Evolutionary conservation across 1,139 yeast species (phyloP).

Genomic region (Pichia sp.): DNA sequence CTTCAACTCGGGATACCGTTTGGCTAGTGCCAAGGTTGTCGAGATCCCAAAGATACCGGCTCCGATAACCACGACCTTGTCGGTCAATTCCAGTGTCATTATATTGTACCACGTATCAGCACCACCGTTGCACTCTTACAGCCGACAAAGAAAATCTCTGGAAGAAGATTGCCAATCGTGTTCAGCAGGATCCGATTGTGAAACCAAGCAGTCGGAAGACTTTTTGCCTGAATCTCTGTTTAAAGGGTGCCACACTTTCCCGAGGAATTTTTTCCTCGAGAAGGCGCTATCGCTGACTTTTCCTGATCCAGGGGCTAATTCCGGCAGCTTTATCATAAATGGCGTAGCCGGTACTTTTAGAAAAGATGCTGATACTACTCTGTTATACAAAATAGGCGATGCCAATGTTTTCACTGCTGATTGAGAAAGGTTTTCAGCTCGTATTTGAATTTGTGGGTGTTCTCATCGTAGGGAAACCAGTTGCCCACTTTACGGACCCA

Average conservation of each 20-base stretch:
- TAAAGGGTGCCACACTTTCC: neutral
- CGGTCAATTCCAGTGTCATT: conserved; percentile 36
- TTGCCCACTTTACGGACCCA: conserved; percentile 32
- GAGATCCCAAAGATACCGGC: conserved; percentile 37
- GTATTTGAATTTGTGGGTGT: conserved; percentile 26
- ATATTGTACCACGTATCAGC: conserved; percentile 13
- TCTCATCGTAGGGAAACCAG: conserved; percentile 30
- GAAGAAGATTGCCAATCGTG: too few relatives aligned
- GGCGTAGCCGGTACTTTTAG: neutral
- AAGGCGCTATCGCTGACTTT: too few relatives aligned
- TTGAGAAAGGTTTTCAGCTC: conserved; percentile 29
- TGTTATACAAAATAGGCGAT: neutral
- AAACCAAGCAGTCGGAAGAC: too few relatives aligned
- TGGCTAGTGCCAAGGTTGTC: conserved; percentile 33
- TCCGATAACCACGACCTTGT: conserved; percentile 28
- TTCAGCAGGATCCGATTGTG: too few relatives aligned
- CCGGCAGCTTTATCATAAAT: too few relatives aligned
- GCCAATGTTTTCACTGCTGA: conserved; percentile 18
- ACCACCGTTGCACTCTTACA: neutral
- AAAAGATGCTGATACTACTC: too few relatives aligned
- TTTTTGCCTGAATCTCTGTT: too few relatives aligned
- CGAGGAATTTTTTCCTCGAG: neutral
- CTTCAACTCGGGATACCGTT: conserved; percentile 20
- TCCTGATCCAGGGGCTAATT: too few relatives aligned
- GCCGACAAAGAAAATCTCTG: neutral